A percentile compares a stretch with the other conserved stretches of the same genome.
phyloP scores from a whole-genome alignment of 345 rosid genomes.

The Psidium guajava region DNA sequence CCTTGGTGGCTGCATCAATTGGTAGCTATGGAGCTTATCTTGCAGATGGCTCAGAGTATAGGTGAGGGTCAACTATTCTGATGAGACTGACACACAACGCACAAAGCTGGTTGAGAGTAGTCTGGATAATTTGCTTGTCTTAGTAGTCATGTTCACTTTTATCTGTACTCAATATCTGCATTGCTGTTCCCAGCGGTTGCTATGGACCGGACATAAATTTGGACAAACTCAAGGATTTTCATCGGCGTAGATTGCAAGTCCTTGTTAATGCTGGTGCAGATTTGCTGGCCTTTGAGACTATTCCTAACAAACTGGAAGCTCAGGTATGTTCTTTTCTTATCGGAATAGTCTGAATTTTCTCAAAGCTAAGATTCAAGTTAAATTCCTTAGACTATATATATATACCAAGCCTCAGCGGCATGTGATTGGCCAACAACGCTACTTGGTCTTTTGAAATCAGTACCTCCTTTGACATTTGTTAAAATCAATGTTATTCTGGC shows the following conservation, averaged over 20 bases:
- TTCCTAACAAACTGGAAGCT: conserved; percentile 87
- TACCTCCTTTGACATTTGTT: background rate
- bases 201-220: conserved; percentile 51
- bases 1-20: conserved; percentile 83
- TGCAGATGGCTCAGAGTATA: conserved; percentile 95
- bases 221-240: conserved; percentile 79
- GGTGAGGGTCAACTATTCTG: conserved; percentile 17
- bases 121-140: background rate
- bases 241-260: conserved; percentile 70
- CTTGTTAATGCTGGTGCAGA: conserved; percentile 79
- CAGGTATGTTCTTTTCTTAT: conserved; percentile 33
- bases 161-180: background rate
- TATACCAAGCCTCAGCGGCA: background rate
- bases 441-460: background rate
- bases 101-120: background rate
- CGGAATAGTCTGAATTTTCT: background rate
- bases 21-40: conserved; percentile 96
- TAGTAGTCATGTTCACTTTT: background rate
- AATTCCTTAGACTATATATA: background rate
- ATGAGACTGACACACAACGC: background rate
- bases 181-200: conserved; percentile 38
- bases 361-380: background rate
- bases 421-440: background rate
- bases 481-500: background rate
- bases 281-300: conserved; percentile 86